Evolutionary conservation across 495 filamentous ascomycete genomes (phyloP).

Genomic region (Apodospora peruviana): DNA sequence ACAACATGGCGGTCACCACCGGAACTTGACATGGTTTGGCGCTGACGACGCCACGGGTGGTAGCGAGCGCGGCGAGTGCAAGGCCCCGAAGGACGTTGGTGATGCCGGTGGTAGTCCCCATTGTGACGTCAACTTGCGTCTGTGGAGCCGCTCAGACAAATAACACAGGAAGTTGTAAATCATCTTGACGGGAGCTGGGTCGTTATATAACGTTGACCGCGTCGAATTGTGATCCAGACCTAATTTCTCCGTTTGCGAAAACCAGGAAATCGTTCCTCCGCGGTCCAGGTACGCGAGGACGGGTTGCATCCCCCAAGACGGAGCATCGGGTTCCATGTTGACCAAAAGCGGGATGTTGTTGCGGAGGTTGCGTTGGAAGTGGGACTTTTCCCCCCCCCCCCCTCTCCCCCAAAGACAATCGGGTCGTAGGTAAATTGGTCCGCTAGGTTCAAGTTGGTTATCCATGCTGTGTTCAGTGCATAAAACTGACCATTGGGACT

Average conservation of each 20-base stretch:
- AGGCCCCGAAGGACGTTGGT: background rate
- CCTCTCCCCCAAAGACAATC: too few relatives aligned
- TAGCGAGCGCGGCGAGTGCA: background rate
- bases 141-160: too few relatives aligned
- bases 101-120: background rate
- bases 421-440: too few relatives aligned
- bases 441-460: too few relatives aligned
- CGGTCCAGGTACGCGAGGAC: background rate
- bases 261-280: background rate
- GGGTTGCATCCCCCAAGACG: background rate
- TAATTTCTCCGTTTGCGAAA: too few relatives aligned
- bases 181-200: background rate
- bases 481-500: too few relatives aligned
- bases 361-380: background rate
- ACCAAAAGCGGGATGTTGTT: background rate
- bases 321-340: background rate
- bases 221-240: too few relatives aligned
- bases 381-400: too few relatives aligned
- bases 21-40: background rate
- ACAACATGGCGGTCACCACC: conserved; percentile 14
- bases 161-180: background rate
- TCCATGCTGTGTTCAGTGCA: too few relatives aligned
- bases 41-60: background rate
- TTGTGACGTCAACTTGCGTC: too few relatives aligned
- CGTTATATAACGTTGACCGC: too few relatives aligned